Base-by-base conservation (phyloP, 2,329 filamentous ascomycete species). In the Colletotrichum ledebouriae region DNA sequence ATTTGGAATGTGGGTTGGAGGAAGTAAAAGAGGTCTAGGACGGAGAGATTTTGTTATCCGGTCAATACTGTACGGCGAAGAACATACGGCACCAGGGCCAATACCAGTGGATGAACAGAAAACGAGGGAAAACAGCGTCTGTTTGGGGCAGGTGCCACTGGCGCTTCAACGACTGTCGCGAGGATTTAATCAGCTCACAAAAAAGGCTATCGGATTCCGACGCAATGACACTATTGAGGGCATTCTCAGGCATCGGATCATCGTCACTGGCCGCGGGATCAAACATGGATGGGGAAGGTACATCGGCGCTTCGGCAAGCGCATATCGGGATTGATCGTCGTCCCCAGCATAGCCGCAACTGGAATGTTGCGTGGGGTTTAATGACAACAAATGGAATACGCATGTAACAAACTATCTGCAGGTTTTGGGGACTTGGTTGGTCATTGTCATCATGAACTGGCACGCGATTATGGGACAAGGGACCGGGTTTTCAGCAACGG, bases 1-100 rank as follows among this genome's bases (percentile, higher is more conserved):
- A 89, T 92, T 72, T 91, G 89, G 89, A 92, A 92, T 76, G 89
- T 90, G 70, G 88, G 88, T 53, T 89, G 88, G 88, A 85, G 86
- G 77, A 85, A 84, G 73, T 88, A 76, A 82, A 25, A 44, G 41
- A 41, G 49, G 34, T 37, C 11, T 9, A 44, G 33, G 33, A 46
- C 17, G 46, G 62, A 33, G 17, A 56, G 49, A 17, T 49, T 41
- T 33, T 33, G 37, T 22, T 61, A 57, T 22, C 57, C 41, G 47
- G 15, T 47, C 63, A 34, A 56, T 20, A 34, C 42, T 39, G 10
- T 17, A 55, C 49, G 52, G 42, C 50, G 41, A 37, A 57, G 29
- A 41, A 57, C 11, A 68, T 15, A 11, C 63, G 52, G 58, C 46
- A 67, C 57, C 52, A 68, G 58, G 46, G 37, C 41, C 22, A 20